A percentile compares a stretch with the other conserved stretches of the same genome.
Evolutionary conservation across 441 rosid species (phyloP).

Genomic region (Erodium moschatum): DNA sequence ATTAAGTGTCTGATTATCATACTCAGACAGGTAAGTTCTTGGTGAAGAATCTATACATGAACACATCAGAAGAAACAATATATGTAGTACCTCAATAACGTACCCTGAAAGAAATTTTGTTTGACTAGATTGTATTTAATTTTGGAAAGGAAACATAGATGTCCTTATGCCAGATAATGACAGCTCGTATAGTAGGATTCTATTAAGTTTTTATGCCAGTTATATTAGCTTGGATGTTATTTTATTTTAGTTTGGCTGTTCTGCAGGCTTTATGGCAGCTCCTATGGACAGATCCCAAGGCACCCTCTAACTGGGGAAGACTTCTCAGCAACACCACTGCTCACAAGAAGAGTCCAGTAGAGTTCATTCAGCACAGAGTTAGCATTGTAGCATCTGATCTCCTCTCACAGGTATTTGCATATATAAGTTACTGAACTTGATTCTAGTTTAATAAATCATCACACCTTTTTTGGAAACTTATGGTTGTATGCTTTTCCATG

Average conservation of each 20-base stretch:
- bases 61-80: neutral
- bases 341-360: conserved; percentile 45
- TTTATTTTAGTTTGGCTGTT: conserved; percentile 5
- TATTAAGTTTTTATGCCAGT: conserved; percentile 3
- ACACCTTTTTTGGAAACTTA: conserved; percentile 4
- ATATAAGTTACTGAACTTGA: conserved; percentile 10
- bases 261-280: conserved; percentile 95
- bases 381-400: conserved; percentile 72
- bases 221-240: neutral
- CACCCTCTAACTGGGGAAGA: conserved; percentile 43
- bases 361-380: conserved; percentile 61
- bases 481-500: conserved; percentile 7
- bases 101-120: neutral
- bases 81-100: conserved; percentile 14
- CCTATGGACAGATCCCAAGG: conserved; percentile 67
- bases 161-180: conserved; percentile 6
- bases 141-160: conserved; percentile 10
- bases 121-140: neutral
- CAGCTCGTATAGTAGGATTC: conserved; percentile 2
- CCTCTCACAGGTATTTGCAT: conserved; percentile 73
- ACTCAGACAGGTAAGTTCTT: conserved; percentile 64
- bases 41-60: neutral
- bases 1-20: conserved; percentile 63
- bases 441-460: conserved; percentile 13
- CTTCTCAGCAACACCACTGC: conserved; percentile 29